A percentile compares a stretch with the other conserved stretches of the same genome.
Evolutionary conservation across 1,284 basidiomycete species (phyloP).

Genomic region (Austroboletus rostrupii): DNA sequence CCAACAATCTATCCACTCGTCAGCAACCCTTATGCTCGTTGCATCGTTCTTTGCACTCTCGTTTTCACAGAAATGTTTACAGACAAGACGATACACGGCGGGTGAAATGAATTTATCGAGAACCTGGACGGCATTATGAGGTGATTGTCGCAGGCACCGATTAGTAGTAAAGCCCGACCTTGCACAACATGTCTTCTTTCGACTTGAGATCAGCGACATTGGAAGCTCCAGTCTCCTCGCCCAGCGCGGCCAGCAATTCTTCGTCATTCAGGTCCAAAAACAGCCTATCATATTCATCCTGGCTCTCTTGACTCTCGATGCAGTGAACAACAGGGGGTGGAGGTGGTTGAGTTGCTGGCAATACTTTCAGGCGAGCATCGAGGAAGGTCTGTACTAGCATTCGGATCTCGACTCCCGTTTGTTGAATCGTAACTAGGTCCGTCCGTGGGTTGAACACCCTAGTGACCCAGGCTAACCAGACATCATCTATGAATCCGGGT

Average conservation of each 20-base stretch:
- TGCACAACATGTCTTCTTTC: constrained; percentile 41
- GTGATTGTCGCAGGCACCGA: not conserved
- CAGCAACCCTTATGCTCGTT: constrained; percentile 32
- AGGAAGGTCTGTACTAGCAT: constrained; percentile 62
- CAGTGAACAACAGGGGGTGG: constrained; percentile 23
- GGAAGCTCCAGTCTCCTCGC: constrained; percentile 30
- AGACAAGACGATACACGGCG: constrained; percentile 60
- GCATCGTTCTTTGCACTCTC: constrained; percentile 30
- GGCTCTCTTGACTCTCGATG: constrained; percentile 63
- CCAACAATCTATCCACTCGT: constrained; percentile 74
- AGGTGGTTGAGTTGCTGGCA: constrained; percentile 46
- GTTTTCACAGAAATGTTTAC: constrained; percentile 44
- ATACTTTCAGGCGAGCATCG: constrained; percentile 49
- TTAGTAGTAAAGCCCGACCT: constrained; percentile 31
- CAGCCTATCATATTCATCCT: constrained; percentile 62
- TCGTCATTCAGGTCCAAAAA: constrained; percentile 61
- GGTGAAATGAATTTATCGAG: constrained; percentile 55
- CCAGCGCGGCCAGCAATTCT: constrained; percentile 50
- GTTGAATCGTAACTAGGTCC: constrained; percentile 32
- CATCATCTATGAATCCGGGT: constrained; percentile 8
- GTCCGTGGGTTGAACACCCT: constrained; percentile 50
- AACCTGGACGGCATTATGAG: constrained; percentile 36
- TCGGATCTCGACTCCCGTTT: constrained; percentile 28
- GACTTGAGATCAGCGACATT: constrained; percentile 28
- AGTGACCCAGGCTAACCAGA: constrained; percentile 55